Evolutionary conservation across 2,329 filamentous ascomycete species (phyloP), one percentile per base, ranked within the genome.

Genomic region (Drechslerella coelobrocha): DNA sequence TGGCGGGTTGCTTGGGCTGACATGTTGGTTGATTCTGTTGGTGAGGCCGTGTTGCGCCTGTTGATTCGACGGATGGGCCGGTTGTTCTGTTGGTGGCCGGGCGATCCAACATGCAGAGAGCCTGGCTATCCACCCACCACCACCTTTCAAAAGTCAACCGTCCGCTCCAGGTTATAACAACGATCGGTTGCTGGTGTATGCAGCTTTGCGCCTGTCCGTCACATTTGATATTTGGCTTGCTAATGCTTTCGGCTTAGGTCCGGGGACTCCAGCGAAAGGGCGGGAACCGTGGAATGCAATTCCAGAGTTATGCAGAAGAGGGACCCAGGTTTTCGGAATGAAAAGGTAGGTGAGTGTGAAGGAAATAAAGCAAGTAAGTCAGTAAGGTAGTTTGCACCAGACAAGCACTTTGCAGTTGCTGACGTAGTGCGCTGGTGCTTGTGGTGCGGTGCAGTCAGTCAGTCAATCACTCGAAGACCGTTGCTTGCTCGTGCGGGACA

Each of bases 291-390:
- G 53, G 59, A 62, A 27, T 17, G 10, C 10, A 19, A 10, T 10
- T 45, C 52, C 41, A 43, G 51, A 62, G 31, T 55, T 51, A 17
- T 54, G 66, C 66, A 60, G 66, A 23, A 39, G 10, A 43, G 43
- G 26, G 27, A 62, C 57, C 66, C 66, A 59, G 66, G 66, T 71
- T 71, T 41, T 31, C 45, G 66, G 66, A 63, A 71, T 55, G 21
- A 34, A 55, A 41, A 4, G 24, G 12, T 43, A 55, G 41, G 45
- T 19, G 5, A 19, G 23, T 10, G 23, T n/a, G 19, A 17, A 52
- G 34, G 34, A 3, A 45, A 27, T 19, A 17, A 19, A 45, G 41
- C 8, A 45, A 45, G 41, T 21, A 4, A 17, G 24, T n/a, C n/a
- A n/a, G n/a, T n/a, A n/a, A n/a, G n/a, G n/a, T n/a, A n/a, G n/a